Percentiles rank a stretch among this genome's conserved stretches.
Evolutionary conservation across 768 basidiomycete genomes (phyloP).

Genomic region (Boletus reticuloceps): DNA sequence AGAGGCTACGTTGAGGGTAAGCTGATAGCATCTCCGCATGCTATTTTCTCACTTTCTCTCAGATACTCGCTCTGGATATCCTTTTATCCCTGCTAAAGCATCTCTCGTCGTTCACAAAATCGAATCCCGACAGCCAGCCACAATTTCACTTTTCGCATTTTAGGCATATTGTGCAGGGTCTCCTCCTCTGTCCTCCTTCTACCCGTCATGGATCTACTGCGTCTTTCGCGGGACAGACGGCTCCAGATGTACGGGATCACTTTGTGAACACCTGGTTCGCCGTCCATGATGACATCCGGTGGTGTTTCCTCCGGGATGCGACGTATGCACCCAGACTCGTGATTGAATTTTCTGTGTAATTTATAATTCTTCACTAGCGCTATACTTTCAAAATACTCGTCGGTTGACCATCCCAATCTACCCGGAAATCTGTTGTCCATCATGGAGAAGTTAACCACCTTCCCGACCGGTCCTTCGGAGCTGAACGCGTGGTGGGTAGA

Average conservation of each 20-base stretch:
- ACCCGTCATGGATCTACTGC: conserved; percentile 20
- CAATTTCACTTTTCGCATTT: conserved; percentile 71
- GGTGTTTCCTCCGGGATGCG: conserved; percentile 84
- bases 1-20: conserved; percentile 71
- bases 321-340: conserved; percentile 43
- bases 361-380: conserved; percentile 9
- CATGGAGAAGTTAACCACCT: conserved; percentile 65
- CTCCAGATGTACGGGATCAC: conserved; percentile 56
- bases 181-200: conserved; percentile 63
- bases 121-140: conserved; percentile 43
- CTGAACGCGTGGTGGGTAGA: conserved; percentile 79
- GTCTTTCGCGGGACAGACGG: conserved; percentile 38
- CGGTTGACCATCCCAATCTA: conserved; percentile 38
- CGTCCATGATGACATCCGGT: conserved; percentile 79
- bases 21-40: conserved; percentile 22
- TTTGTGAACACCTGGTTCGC: conserved; percentile 75
- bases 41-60: conserved; percentile 3
- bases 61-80: conserved; percentile 74
- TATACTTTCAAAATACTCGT: conserved; percentile 25
- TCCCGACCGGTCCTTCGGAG: conserved; percentile 69
- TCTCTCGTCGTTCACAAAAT: conserved; percentile 61
- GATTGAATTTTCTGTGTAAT: background rate
- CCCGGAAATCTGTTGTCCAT: conserved; percentile 57
- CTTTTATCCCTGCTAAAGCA: conserved; percentile 75
- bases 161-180: conserved; percentile 55